Evolutionary conservation across 73 alveolate species (phyloP), one percentile per base, ranked within the genome.

Genomic region (Breviolum minutum): DNA sequence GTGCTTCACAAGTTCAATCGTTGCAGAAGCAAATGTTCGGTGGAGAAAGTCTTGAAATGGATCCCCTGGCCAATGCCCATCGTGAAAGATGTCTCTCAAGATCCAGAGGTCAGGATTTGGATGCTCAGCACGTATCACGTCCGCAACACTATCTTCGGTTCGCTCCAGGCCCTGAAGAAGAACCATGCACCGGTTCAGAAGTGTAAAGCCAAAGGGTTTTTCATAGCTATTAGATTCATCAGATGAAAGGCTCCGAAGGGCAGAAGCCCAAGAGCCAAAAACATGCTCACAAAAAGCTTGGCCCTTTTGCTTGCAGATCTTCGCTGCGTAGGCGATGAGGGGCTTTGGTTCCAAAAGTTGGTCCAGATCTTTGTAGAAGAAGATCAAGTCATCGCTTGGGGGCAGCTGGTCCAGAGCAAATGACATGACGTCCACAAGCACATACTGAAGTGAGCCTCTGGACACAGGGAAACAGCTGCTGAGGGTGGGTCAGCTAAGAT

Each of bases 401-500:
- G 95, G 95, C 20, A 87, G 68, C 19, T 63, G 68, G 1, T 87
- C 95, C 10, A 17, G 22, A 66, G 83, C 83, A 27, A 64, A 5
- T 7, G 82, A 87, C 69, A 63, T n/a, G 69, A 87, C 95, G 40
- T 87, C 95, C 14, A 24, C 86, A 48, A 63, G 48, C 82, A 87
- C 60, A 32, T 87, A 87, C 68, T 87, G 95, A 87, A 87, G 66
- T 26, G 95, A 87, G 40, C 95, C 95, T 87, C 54, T 40, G 69
- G 19, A 5, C 69, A 10, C 81, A 29, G 20, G 29, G 82, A 13
- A 0, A 29, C n/a, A n/a, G 62, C 63, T 7, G 32, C 3, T 3
- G 12, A 11, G 62, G 9, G 5, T 29, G 62, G 81, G 81, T 11
- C 81, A 71, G 40, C 81, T 71, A 30, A 13, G 26, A 30, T 13